Conservation (phyloP, 306 rosid species). For the Rosa multiflora region DNA sequence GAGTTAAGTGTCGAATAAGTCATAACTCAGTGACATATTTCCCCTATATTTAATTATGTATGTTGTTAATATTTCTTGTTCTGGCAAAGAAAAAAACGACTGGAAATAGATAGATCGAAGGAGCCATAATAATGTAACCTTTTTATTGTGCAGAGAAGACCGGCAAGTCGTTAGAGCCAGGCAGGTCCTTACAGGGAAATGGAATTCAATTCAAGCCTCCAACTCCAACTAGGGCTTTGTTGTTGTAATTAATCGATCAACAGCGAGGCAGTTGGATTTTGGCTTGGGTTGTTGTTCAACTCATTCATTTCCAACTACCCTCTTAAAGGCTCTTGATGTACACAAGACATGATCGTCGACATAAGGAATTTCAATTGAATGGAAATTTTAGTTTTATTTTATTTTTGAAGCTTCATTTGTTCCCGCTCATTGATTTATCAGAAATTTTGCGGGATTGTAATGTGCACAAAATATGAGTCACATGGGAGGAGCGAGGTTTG, state of each 20-base stretch:
- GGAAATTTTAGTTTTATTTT: neutral
- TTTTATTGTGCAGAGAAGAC: neutral
- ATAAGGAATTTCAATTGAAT: neutral
- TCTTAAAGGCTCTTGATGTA: neutral
- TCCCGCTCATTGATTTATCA: no score
- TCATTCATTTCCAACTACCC: slow-evolving; percentile 46
- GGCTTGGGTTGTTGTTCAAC: slow-evolving; percentile 29
- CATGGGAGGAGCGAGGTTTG: neutral
- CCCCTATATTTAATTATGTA: neutral
- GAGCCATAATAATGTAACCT: neutral
- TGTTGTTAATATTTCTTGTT: neutral
- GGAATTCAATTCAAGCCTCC: neutral
- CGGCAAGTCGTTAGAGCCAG: neutral
- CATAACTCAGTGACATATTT: no score
- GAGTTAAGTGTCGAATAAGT: no score
- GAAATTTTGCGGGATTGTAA: no score
- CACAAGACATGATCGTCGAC: neutral
- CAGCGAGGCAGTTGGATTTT: neutral
- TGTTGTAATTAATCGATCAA: neutral
- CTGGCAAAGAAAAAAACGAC: neutral
- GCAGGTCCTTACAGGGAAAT: neutral
- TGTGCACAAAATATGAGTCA: neutral
- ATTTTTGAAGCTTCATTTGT: no score
- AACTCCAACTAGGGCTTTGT: neutral
- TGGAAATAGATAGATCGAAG: neutral